Evolutionary conservation across 371 early-diverging fungal genomes (phyloP), one percentile per base, ranked within the genome.

Genomic region (Lichtheimia ramosa): DNA sequence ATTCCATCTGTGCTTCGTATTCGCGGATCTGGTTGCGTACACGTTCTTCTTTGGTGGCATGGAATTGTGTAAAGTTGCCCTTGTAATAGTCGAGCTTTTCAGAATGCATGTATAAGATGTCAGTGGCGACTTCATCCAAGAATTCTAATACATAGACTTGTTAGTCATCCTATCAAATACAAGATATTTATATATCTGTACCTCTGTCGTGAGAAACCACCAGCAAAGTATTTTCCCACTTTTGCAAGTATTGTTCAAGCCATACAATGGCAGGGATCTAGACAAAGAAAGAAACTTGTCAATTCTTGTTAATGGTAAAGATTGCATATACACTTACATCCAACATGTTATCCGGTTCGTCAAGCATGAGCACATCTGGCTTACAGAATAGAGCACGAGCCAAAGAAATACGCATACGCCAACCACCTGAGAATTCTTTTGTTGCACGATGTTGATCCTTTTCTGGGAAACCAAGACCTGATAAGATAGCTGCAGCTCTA

Each of bases 261-360:
- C 96, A 99, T 40, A 93, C 93, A 63, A 99, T 95, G 42, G 99
- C 95, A 42, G 95, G 93, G 46, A 91, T 90, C 71, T 71, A 63
- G 7, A 43, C 16, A 43, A 13, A 46, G 1, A 23, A 12, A 3
- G 13, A 20, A 12, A 3, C 53, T 18, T 51, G 48, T 20, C 13
- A 40, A 16, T 12, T 14, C 18, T 46, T 46, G n/a, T n/a, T 16
- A 6, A n/a, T 10, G 10, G 46, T 5, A 58, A 43, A 48, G 2
- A 56, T 28, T 10, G 18, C 13, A 5, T 13, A 39, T 2, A 53
- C 68, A 59, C n/a, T n/a, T 70, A 66, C 74, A 85, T 92, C 92
- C 86, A 89, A 92, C 93, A 89, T 96, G 85, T 99, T 98, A 60
- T 98, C 98, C 63, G 99, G 98, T 90, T 99, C 99, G 78, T 99